Conservation (phyloP, 495 filamentous ascomycete genomes). For the Xylaria intraflava region DNA sequence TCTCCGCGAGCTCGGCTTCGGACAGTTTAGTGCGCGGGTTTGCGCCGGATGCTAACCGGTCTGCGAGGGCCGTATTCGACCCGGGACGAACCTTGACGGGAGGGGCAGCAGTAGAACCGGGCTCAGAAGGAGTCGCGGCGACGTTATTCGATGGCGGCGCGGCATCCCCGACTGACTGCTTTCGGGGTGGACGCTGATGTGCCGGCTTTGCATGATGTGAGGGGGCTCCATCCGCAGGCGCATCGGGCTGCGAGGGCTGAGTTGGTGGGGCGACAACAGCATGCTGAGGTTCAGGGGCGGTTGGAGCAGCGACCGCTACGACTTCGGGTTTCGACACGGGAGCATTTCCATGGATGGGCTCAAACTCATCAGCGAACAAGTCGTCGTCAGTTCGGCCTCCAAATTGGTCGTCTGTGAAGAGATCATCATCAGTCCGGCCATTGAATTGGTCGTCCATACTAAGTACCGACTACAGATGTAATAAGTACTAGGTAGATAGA, state of each 20-base stretch:
- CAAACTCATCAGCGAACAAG: constrained; percentile 46
- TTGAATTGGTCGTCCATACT: no score
- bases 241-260: background rate
- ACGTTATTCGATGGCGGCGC: constrained; percentile 4
- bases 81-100: constrained; percentile 12
- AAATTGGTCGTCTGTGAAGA: constrained; percentile 41
- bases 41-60: constrained; percentile 39
- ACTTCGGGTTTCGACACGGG: background rate
- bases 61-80: constrained; percentile 29
- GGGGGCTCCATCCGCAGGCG: constrained; percentile 27
- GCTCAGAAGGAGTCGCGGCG: constrained; percentile 1
- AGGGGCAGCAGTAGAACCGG: constrained; percentile 4
- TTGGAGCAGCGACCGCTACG: background rate
- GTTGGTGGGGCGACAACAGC: background rate
- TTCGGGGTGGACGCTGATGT: constrained; percentile 17
- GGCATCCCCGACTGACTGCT: constrained; percentile 18
- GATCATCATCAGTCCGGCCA: no score
- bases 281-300: background rate
- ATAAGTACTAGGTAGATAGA: no score
- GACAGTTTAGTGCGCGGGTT: constrained; percentile 49
- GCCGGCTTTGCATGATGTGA: constrained; percentile 31
- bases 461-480: no score
- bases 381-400: constrained; percentile 46
- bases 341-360: constrained; percentile 28
- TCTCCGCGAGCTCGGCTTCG: constrained; percentile 43